A percentile compares a stretch with the other conserved stretches of the same genome.
These are phyloP conservation scores for Funneliformis caledonium DNA, from an alignment of 371 early-diverging fungal species.

Conservation along the genomic window DNA sequence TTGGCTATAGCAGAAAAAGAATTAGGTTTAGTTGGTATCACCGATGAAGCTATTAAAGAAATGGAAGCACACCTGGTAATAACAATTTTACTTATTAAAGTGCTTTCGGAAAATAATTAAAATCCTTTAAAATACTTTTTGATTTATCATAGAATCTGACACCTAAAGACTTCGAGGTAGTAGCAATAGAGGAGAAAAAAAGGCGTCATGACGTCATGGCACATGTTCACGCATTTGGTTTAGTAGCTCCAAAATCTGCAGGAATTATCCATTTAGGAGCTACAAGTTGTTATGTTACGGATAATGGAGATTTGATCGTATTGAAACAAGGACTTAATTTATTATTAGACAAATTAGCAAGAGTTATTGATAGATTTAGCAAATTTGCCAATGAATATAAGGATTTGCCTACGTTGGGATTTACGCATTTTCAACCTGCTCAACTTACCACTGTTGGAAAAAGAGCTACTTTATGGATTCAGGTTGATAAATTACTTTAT, in stretches of 20 bases:
- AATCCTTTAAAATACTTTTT: background rate
- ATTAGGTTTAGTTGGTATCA: conserved; percentile 87
- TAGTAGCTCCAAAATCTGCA: conserved; percentile 89
- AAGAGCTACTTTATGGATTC: conserved; percentile 95
- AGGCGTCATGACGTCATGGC: conserved; percentile 99
- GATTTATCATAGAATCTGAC: conserved; percentile 42
- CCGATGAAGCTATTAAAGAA: conserved; percentile 84
- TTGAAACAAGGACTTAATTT: conserved; percentile 93
- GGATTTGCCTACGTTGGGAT: conserved; percentile 93
- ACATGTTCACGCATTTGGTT: conserved; percentile 95
- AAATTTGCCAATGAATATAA: conserved; percentile 81
- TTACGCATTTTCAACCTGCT: conserved; percentile 98
- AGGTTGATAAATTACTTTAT: conserved; percentile 43
- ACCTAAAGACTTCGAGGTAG: conserved; percentile 90
- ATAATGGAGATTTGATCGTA: conserved; percentile 95
- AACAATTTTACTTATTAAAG: background rate
- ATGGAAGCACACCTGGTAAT: conserved; percentile 84
- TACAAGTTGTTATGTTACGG: conserved; percentile 97
- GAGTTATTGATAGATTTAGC: conserved; percentile 78
- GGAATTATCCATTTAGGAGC: conserved; percentile 97
- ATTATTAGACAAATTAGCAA: conserved; percentile 85
- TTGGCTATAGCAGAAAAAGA: conserved; percentile 93
- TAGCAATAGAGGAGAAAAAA: conserved; percentile 91
- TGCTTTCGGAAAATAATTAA: conserved; percentile 20
- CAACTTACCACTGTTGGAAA: conserved; percentile 98